Base-by-base conservation (phyloP, 495 filamentous ascomycete genomes). In the Penicillium samsonianum region DNA sequence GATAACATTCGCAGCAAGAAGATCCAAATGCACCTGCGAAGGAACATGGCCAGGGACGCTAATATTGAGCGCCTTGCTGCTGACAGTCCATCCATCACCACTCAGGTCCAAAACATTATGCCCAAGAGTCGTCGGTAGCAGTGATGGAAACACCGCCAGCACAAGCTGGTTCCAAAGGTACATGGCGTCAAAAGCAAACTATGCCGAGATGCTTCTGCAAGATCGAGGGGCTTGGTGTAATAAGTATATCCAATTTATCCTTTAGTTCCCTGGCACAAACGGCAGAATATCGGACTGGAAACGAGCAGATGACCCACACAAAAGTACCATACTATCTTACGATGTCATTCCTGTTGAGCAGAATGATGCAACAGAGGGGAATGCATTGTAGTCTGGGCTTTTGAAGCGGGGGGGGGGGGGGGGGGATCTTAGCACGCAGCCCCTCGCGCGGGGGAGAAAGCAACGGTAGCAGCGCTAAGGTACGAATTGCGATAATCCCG, bases 1-100 rank as follows among this genome's bases (percentile, higher is more conserved):
- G 47, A 85, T 85, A 1, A 80, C 73, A 12, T 75, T 63, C 12
- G 78, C 78, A 41, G 77, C 76, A 22, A 75, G 77, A 5, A 89
- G 69, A 62, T 89, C 86, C 31, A 89, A 59, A 67, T 89, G 84
- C 0, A 73, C 81, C 38, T 88, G 84, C 0, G 84, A 87, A 6
- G 87, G 87, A 3, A 89, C 72, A 20, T 72, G 73, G 5, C 78
- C 87, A 1, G 83, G 81, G 14, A 87, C 82, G 0, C 75, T 81
- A 16, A 80, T 78, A 59, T 85, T 83, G 38, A 76, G 55, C 6
- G 73, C 75, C 19, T 71, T 65, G 57, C 78, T 84, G 16, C 74
- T 77, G 12, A 89, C 69, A 0, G 78, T 84, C 86, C 86, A 89
- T 45, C 68, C 56, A 52, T 75, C 69, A 0, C 72, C 71, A 44